Base-by-base conservation (phyloP, 768 basidiomycete genomes). In the Guyanaporus albipodus region DNA sequence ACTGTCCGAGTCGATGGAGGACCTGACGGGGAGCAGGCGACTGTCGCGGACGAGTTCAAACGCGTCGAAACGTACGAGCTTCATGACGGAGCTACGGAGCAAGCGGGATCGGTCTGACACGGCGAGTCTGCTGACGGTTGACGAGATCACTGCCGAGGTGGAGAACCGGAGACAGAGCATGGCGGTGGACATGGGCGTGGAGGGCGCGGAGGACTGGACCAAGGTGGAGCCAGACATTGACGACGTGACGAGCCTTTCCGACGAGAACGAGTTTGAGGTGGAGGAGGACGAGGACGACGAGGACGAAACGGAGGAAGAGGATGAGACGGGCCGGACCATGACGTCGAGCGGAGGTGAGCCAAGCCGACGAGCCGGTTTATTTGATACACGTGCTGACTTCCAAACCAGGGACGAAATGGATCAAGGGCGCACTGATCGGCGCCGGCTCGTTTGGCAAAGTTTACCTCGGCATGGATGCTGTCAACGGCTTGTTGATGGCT, bases 141-240 rank as follows among this genome's bases (percentile, higher is more conserved):
- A 99, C 60, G 92, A 99, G 68, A 96, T 99, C 58, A 97, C 96
- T 0, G 93, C 91, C 9, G 88, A 95, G 59, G 88, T 99, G 8
- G 95, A 87, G 63, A 73, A 72, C 47, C 73, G 80, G 29, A 70
- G 79, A 48, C 79, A 75, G 43, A 82, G 77, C 56, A 75, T 71
- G 56, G 69, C 64, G 5, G 70, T 68, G 32, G 70, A 69, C 38
- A 67, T 63, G 51, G 73, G 73, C 21, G 69, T 72, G 12, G 82
- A 73, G 38, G 71, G 70, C 1, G 73, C 72, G 9, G 78, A 89
- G 36, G 89, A 85, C 28, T 90, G 87, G 82, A 87, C 86, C 1
- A 78, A 78, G 56, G 82, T 89, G 4, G 83, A 82, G 17, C 70
- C 70, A 2, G 60, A 74, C 21, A 70, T 75, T 22, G 73, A 76